Percentiles rank a stretch among this genome's conserved stretches.
phyloP scores from a whole-genome alignment of 768 basidiomycete genomes.

The Strobilomyces dryophilus region DNA sequence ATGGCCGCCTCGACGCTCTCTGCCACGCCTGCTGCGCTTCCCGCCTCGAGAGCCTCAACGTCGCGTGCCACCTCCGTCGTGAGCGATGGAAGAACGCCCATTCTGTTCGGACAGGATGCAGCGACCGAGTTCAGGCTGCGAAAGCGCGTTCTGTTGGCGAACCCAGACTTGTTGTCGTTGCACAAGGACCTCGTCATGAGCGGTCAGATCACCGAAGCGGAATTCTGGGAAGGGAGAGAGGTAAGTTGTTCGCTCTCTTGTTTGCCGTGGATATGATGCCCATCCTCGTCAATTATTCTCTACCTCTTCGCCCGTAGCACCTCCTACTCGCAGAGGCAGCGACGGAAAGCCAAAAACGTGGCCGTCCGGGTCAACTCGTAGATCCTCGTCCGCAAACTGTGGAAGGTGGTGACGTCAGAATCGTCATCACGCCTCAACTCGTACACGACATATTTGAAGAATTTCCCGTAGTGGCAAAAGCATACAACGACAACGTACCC shows the following conservation, averaged over 20 bases:
- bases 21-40: constrained; percentile 48
- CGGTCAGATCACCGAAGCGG: constrained; percentile 83
- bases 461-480: constrained; percentile 91
- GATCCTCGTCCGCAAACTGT: constrained; percentile 85
- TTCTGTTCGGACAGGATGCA: constrained; percentile 57
- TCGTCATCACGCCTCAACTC: constrained; percentile 85
- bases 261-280: constrained; percentile 1
- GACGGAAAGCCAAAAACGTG: constrained; percentile 62
- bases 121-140: constrained; percentile 71
- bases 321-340: constrained; percentile 74
- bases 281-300: neutral
- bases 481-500: constrained; percentile 87
- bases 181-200: constrained; percentile 87
- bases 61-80: constrained; percentile 56
- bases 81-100: constrained; percentile 50
- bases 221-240: constrained; percentile 98
- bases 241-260: too few species aligned
- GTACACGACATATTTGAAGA: constrained; percentile 97
- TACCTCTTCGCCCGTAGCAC: constrained; percentile 42
- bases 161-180: constrained; percentile 72
- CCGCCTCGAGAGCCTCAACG: too few species aligned
- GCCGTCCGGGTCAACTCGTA: constrained; percentile 80
- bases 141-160: constrained; percentile 74
- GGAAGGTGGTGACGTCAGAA: constrained; percentile 85
- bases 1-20: constrained; percentile 10